phyloP scores from a whole-genome alignment of 176 grass and related monocot genomes.

The Pontederia paniculata region DNA sequence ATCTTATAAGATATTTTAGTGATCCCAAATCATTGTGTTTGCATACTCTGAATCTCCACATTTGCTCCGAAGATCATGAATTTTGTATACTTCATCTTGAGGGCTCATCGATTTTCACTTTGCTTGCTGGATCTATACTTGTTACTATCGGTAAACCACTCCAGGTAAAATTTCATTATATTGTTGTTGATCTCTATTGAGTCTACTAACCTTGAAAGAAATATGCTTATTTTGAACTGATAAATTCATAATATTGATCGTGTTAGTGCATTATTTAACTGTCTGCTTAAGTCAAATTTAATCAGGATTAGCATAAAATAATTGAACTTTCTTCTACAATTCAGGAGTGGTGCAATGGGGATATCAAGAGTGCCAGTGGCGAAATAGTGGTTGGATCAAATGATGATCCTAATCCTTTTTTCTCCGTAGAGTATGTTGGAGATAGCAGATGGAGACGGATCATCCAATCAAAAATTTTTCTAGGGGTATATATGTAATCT shows the following conservation, averaged over 20 bases:
- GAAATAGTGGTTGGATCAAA: constrained; percentile 53
- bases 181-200: background rate
- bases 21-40: constrained; percentile 25
- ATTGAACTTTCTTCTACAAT: background rate
- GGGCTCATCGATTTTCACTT: constrained; percentile 38
- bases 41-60: constrained; percentile 49
- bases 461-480: too few species aligned
- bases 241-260: background rate
- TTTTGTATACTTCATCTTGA: constrained; percentile 40
- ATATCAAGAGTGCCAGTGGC: constrained; percentile 54
- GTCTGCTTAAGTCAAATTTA: background rate
- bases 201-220: background rate
- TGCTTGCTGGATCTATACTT: constrained; percentile 49
- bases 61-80: constrained; percentile 35
- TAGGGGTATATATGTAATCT: too few species aligned
- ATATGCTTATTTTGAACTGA: background rate
- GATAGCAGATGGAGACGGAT: too few species aligned
- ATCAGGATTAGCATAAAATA: constrained; percentile 8
- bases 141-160: constrained; percentile 60
- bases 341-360: constrained; percentile 54
- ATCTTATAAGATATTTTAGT: constrained; percentile 23
- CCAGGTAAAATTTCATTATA: constrained; percentile 34
- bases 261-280: too few species aligned
- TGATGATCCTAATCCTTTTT: constrained; percentile 34
- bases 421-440: constrained; percentile 66